A percentile compares a stretch with the other conserved stretches of the same genome.
Evolutionary conservation across 352 stramenopile genomes (phyloP).

Genomic region (Phytophthora europaea): DNA sequence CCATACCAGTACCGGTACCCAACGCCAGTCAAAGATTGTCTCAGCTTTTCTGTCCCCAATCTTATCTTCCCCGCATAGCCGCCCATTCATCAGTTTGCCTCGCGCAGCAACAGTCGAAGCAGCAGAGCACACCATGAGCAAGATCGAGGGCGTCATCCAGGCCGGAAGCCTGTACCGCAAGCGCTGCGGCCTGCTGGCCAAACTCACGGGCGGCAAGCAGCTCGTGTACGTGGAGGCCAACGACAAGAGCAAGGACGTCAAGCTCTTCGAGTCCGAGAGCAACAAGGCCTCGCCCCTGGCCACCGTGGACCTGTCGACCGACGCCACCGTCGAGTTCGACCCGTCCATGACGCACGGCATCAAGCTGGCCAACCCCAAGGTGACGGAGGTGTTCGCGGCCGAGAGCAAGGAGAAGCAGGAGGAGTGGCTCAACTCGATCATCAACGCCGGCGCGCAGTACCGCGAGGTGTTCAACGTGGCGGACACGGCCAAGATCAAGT

Average conservation of each 20-base stretch:
- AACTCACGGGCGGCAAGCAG: constrained; percentile 40
- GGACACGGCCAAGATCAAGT: constrained; percentile 46
- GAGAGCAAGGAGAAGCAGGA: constrained; percentile 54
- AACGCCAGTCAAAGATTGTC: constrained; percentile 12
- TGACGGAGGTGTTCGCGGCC: constrained; percentile 18
- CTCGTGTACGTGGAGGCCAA: constrained; percentile 56
- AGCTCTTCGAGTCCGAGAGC: constrained; percentile 55
- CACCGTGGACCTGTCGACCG: constrained; percentile 36
- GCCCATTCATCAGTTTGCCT: constrained; percentile 16
- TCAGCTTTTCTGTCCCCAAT: constrained; percentile 11
- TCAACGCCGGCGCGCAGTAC: constrained; percentile 64
- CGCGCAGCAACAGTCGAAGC: background rate
- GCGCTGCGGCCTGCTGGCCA: constrained; percentile 30
- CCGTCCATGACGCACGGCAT: constrained; percentile 41
- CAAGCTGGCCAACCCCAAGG: constrained; percentile 49
- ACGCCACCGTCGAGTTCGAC: constrained; percentile 49
- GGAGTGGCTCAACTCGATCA: constrained; percentile 56
- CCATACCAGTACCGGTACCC: background rate
- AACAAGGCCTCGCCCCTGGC: constrained; percentile 33
- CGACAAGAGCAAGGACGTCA: constrained; percentile 51
- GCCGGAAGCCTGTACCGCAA: constrained; percentile 43
- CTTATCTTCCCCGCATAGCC: constrained; percentile 11
- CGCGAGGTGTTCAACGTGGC: constrained; percentile 50
- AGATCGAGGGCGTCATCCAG: constrained; percentile 43
- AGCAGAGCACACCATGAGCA: constrained; percentile 21